Percentiles rank a stretch among this genome's conserved stretches.
Conservation (phyloP, 768 basidiomycete species). For the Naganishia friedmannii region DNA sequence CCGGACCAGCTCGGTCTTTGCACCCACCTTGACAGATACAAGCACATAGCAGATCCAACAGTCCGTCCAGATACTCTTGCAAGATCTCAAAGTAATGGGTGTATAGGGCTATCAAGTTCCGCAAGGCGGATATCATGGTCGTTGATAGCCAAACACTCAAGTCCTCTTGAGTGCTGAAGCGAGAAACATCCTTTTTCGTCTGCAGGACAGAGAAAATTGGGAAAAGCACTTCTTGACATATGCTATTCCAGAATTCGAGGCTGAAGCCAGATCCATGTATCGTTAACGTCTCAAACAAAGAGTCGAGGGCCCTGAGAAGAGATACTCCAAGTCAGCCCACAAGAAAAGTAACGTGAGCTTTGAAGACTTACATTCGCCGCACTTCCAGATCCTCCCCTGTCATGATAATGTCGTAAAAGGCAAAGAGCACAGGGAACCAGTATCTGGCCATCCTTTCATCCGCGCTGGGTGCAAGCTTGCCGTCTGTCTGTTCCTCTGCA, state of each 20-base stretch:
- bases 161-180: conserved; percentile 94
- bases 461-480: conserved; percentile 20
- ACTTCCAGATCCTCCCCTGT: conserved; percentile 98
- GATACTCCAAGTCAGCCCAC: conserved; percentile 22
- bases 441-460: conserved; percentile 57
- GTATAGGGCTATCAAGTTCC: conserved; percentile 91
- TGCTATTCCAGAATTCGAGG: conserved; percentile 94
- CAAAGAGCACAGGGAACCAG: conserved; percentile 94
- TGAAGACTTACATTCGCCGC: conserved; percentile 74
- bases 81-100: conserved; percentile 90
- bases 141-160: conserved; percentile 99
- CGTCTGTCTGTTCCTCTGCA: conserved; percentile 17
- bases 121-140: conserved; percentile 95
- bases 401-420: conserved; percentile 99
- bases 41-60: conserved; percentile 85
- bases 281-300: conserved; percentile 88
- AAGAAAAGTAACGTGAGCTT: background rate
- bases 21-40: conserved; percentile 97
- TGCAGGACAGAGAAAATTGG: conserved; percentile 96
- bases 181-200: conserved; percentile 83
- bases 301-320: conserved; percentile 79
- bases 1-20: background rate
- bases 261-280: conserved; percentile 79
- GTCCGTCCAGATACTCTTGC: conserved; percentile 85
- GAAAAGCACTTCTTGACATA: conserved; percentile 93